Percentiles rank a stretch among this genome's conserved stretches.
Conservation (phyloP, 1,284 basidiomycete species). For the Singerocomus inundabilis region DNA sequence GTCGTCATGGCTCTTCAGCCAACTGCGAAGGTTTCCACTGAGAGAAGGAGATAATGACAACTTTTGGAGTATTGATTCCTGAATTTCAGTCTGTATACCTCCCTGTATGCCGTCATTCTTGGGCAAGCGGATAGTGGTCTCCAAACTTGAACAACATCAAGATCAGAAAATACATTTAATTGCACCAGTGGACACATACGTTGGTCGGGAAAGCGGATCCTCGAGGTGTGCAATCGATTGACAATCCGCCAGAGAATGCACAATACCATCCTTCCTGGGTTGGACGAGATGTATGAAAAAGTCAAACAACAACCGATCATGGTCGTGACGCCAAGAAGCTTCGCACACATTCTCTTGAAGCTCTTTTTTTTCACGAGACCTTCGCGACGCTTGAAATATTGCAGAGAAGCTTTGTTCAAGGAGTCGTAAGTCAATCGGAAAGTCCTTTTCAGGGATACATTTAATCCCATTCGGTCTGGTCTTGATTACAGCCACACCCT, state of each 20-base stretch:
- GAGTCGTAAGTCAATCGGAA: slow-evolving; percentile 7
- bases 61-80: background rate
- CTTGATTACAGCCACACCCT: background rate
- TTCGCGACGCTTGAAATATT: slow-evolving; percentile 10
- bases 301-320: slow-evolving; percentile 11
- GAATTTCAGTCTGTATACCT: no score
- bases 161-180: background rate
- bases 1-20: background rate
- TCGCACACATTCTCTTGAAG: background rate
- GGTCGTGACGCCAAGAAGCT: slow-evolving; percentile 11
- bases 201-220: slow-evolving; percentile 5
- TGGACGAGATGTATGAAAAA: slow-evolving; percentile 10
- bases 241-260: background rate
- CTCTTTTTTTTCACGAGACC: slow-evolving; percentile 8
- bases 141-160: background rate
- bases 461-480: background rate
- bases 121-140: slow-evolving; percentile 4
- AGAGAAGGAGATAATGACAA: no score
- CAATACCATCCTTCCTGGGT: background rate
- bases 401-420: slow-evolving; percentile 8
- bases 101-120: slow-evolving; percentile 5
- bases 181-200: slow-evolving; percentile 4
- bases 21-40: background rate
- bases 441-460: background rate
- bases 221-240: background rate